Base-by-base conservation (phyloP, 129 eudicot genomes). In the Lonicera japonica region DNA sequence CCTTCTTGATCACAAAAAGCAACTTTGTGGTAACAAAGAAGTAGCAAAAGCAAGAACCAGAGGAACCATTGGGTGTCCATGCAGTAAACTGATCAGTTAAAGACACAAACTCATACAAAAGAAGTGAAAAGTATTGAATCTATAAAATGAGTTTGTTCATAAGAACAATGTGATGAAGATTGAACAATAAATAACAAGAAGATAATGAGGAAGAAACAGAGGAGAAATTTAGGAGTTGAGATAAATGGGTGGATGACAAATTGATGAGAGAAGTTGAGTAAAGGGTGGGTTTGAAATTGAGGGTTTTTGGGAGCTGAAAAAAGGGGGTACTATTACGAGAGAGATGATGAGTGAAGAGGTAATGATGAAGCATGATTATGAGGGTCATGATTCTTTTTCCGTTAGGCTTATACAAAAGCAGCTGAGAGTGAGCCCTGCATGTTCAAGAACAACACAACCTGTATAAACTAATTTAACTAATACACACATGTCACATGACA, bases 1-100 rank as follows among this genome's bases (percentile, higher is more conserved):
- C 96, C 96, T 55, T 85, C 77, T 79, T 80, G 96, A 72, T 82
- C 66, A 60, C 68, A 61, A 62, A 70, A 68, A 75, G 71, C 56
- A 57, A 67, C 55, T 20, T 22, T 40, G 51, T 57, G 17, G 41
- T 50, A 70, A 66, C 46, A 64, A 18, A 69, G 55, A 41, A 77
- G 21, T 20, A 82, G 61, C 29, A 85, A 62, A 63, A 59, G 40
- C 24, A 36, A 38, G 25, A 82, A 50, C 54, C 69, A 69, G 53
- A 54, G 47, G 40, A 62, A 62, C 60, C 38, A 60, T 45, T 45
- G 81, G 66, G 74, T 64, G 66, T 75, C 87, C 96, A 88, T 88
- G 65, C 22, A 41, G 56, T 40, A 66, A 11, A 20, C 14, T 19
- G 19, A 18, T n/a, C 22, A 6, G 36, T 29, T 29, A 29, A 29